Percentiles rank a stretch among this genome's conserved stretches.
Conservation (phyloP, 345 rosid species). For the Salix exigua region DNA sequence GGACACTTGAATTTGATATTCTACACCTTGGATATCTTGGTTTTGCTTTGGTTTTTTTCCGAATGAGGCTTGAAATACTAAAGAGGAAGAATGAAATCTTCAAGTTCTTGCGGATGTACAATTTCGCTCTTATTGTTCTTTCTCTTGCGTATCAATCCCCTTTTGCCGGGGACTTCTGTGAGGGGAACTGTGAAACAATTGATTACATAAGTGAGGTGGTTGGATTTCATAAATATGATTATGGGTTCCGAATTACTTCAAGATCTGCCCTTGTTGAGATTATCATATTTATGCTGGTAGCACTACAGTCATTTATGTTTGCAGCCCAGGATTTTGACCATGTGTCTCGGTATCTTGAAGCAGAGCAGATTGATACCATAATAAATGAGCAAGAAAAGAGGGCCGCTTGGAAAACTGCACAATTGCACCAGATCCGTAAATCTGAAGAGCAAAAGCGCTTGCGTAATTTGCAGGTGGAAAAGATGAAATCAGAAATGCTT, state of each 20-base stretch:
- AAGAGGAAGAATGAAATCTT: constrained; percentile 40
- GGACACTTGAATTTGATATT: constrained; percentile 58
- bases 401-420: constrained; percentile 46
- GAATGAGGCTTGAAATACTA: constrained; percentile 40
- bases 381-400: constrained; percentile 41
- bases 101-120: constrained; percentile 42
- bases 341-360: constrained; percentile 41
- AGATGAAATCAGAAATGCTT: constrained; percentile 51
- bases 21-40: constrained; percentile 59
- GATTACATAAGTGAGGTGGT: constrained; percentile 31
- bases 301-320: constrained; percentile 44
- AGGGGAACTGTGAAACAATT: constrained; percentile 26
- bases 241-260: constrained; percentile 45
- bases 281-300: constrained; percentile 42
- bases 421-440: constrained; percentile 36
- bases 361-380: constrained; percentile 38
- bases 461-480: constrained; percentile 45
- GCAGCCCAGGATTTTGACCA: constrained; percentile 37
- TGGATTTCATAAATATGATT: constrained; percentile 46
- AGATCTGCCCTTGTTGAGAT: constrained; percentile 51
- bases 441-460: constrained; percentile 41
- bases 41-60: constrained; percentile 47
- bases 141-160: constrained; percentile 52
- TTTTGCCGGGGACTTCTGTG: constrained; percentile 28
- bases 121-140: constrained; percentile 38